A percentile compares a stretch with the other conserved stretches of the same genome.
These are phyloP conservation scores for Thamnidium elegans DNA, from an alignment of 192 early-diverging fungal species.

Conservation along the genomic window DNA sequence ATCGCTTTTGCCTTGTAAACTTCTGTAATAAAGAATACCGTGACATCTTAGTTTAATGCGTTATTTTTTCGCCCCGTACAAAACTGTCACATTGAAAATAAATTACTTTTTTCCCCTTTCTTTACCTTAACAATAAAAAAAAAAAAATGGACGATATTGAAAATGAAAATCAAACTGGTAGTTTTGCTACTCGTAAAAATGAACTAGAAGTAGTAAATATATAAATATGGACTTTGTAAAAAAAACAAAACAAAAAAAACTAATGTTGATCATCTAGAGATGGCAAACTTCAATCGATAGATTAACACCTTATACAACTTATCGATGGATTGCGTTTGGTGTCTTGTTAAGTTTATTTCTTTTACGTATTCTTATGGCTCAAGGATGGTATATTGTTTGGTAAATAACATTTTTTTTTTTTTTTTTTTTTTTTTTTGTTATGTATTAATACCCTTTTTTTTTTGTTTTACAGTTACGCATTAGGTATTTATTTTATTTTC, in stretches of 20 bases:
- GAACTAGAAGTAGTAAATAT: not conserved
- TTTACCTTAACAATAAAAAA: too few species aligned
- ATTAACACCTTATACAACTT: slow-evolving; percentile 69
- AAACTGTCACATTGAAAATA: too few species aligned
- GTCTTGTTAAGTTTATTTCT: slow-evolving; percentile 62
- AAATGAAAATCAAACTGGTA: too few species aligned
- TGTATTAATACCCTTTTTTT: not conserved
- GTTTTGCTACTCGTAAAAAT: too few species aligned
- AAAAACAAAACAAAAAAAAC: not conserved
- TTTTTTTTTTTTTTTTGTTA: too few species aligned
- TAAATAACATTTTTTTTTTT: too few species aligned
- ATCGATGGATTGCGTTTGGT: slow-evolving; percentile 75
- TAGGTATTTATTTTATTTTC: slow-evolving; percentile 13
- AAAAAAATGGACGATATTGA: too few species aligned
- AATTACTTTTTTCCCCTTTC: too few species aligned
- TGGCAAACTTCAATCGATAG: slow-evolving; percentile 80
- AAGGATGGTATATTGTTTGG: slow-evolving; percentile 95
- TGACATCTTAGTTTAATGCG: too few species aligned
- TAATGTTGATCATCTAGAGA: slow-evolving; percentile 41
- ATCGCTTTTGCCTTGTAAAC: too few species aligned
- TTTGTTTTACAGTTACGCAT: slow-evolving; percentile 25
- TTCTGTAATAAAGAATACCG: too few species aligned
- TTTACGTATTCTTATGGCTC: slow-evolving; percentile 70
- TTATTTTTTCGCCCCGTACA: too few species aligned
- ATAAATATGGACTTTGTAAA: not conserved